These are phyloP conservation scores for Schoenoplectus triqueter DNA, from an alignment of 202 grass and related monocot species.

Conservation along the genomic window DNA sequence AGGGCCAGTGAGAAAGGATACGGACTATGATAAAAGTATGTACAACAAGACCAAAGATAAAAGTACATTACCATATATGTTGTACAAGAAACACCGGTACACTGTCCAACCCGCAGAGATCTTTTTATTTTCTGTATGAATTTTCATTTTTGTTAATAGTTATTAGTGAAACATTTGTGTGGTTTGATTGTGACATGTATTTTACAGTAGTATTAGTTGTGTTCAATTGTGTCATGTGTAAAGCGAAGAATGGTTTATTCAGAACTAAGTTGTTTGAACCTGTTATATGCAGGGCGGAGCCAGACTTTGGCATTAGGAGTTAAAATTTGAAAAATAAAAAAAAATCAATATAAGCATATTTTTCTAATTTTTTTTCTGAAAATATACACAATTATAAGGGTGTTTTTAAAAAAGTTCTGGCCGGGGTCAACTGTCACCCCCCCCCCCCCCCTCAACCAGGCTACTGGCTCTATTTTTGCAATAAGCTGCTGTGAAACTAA, in stretches of 20 bases:
- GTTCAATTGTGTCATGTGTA: neutral
- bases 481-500: neutral
- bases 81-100: conserved; percentile 10
- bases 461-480: too few relatives aligned
- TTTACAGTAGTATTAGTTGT: neutral
- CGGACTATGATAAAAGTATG: too few relatives aligned
- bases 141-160: conserved; percentile 6
- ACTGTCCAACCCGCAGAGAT: neutral
- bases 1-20: too few relatives aligned
- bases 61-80: too few relatives aligned
- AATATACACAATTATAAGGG: too few relatives aligned
- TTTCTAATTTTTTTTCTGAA: neutral
- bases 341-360: neutral
- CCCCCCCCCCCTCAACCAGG: too few relatives aligned
- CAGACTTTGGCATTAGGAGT: too few relatives aligned
- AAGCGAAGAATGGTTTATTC: neutral
- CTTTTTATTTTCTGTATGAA: conserved; percentile 14
- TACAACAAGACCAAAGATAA: too few relatives aligned
- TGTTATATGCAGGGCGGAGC: neutral
- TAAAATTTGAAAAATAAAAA: too few relatives aligned
- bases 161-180: conserved; percentile 5
- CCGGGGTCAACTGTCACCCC: too few relatives aligned
- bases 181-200: neutral
- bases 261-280: conserved; percentile 1
- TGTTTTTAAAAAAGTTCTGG: too few relatives aligned